Base-by-base conservation (phyloP, 257 asterid species). In the Fraxinus excelsior region DNA sequence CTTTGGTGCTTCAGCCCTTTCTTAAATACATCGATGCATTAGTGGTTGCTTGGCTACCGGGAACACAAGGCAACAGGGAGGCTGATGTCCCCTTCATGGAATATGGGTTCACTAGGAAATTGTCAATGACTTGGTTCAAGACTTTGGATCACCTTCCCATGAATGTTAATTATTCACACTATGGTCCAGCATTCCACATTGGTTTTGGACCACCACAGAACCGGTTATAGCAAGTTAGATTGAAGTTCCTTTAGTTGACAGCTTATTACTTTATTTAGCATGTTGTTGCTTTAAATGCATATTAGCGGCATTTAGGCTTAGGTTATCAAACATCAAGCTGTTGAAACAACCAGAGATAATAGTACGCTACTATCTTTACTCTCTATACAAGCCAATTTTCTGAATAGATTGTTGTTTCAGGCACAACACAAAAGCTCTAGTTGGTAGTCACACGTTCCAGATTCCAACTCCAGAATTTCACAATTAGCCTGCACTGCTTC, bases 31-130 rank as follows among this genome's bases (percentile, higher is more conserved):
- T 90, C 6, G 91, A 90, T 34, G 90, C 90, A 2, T 70, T 92
- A 16, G 91, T 92, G 65, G 96, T 91, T 1, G 92, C 94, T 0
- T 88, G 97, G 97, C 74, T 91, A 3, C 97, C 96, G 0, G 96
- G 97, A 0, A 78, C 83, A 1, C 91, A 90, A 71, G 96, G 94
- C 4, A 79, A 82, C 37, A 91, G 96, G 0, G 85, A 90, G 37
- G 78, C 90, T 0, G 94, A 91, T 80, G 88, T 87, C 8, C 73
- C 90, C 5, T 91, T 80, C 60, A 94, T 94, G 3, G 90, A 90
- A 53, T 87, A 83, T 25, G 86, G 86, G 0, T 91, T 91, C 44
- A 88, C 85, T 0, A 92, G 94, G 0, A 88, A 86, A 68, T 72
- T 86, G 16, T 26, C 94, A 3, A 78, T 88, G 8, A 90, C 91